A percentile compares a stretch with the other conserved stretches of the same genome.
phyloP scores from a whole-genome alignment of 2,329 filamentous ascomycete genomes.

The Nannizzia gypsea region DNA sequence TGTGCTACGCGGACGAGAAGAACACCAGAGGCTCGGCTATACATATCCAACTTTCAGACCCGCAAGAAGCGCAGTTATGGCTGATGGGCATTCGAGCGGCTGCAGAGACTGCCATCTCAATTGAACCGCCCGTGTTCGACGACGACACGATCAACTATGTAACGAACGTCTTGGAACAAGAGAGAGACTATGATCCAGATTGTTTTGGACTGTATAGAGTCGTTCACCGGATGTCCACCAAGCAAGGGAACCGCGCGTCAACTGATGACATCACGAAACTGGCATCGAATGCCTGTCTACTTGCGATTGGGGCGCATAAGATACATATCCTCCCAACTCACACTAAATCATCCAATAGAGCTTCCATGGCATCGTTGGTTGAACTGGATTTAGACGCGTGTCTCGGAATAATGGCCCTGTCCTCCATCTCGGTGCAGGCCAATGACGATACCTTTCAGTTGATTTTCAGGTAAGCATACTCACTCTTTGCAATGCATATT shows the following conservation, averaged over 20 bases:
- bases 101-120: constrained; percentile 43
- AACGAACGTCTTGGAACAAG: constrained; percentile 50
- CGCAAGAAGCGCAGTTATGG: constrained; percentile 55
- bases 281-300: constrained; percentile 53
- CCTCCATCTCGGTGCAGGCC: constrained; percentile 47
- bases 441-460: constrained; percentile 56
- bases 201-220: constrained; percentile 59
- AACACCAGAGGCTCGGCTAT: constrained; percentile 47
- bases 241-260: constrained; percentile 45
- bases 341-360: constrained; percentile 41
- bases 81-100: constrained; percentile 50
- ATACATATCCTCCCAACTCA: constrained; percentile 56
- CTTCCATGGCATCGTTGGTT: constrained; percentile 43
- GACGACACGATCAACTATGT: constrained; percentile 51
- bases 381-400: constrained; percentile 38
- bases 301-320: constrained; percentile 58
- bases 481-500: not conserved
- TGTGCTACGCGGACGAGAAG: constrained; percentile 57
- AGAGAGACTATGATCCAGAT: constrained; percentile 56
- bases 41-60: constrained; percentile 52
- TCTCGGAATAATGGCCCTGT: constrained; percentile 53
- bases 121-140: constrained; percentile 44
- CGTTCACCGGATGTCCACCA: constrained; percentile 49
- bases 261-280: constrained; percentile 56
- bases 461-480: constrained; percentile 42